Evolutionary conservation across 768 basidiomycete genomes (phyloP), one percentile per base, ranked within the genome.

Genomic region (Psilocybe cubensis): DNA sequence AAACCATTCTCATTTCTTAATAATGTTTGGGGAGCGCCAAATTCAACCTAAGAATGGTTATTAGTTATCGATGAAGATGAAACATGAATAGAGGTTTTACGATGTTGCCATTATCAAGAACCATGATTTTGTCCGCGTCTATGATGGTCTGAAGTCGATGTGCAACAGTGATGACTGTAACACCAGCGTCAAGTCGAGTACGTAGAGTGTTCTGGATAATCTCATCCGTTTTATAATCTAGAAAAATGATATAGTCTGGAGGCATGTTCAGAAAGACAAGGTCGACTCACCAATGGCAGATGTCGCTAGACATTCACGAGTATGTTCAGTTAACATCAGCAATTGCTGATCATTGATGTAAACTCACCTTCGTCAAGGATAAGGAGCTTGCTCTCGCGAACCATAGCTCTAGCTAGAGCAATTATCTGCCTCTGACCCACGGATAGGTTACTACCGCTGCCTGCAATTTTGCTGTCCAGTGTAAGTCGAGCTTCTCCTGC

Each of bases 351-450:
- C 7, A 33, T 33, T 7, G 12, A 6, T 25, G 4, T 17, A 20
- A n/a, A 38, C 63, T 69, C 71, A 69, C 85, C 86, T 71, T 86
- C 86, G 66, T 85, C 85, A 25, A 87, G 70, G 29, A 88, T 82
- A 38, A 88, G 76, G 28, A 88, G 73, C 43, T 83, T 79, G 69
- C 81, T 86, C 38, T 80, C 76, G 27, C 83, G 75, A 5, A 87
- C 72, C 56, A 87, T 77, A 4, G 86, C 86, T 18, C 86, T 73
- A 7, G 86, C 86, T 66, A 88, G 76, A 11, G 86, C 85, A 47
- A 88, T 78, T 45, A 88, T 79, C 60, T 93, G 90, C 10, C 88
- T 70, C 65, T 92, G 88, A 20, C 91, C 91, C 40, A 88, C 85
- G 3, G 86, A 88, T 62, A 91, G 83, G 68, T 91, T 92, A 23